phyloP scores from a whole-genome alignment of 148 eudicot genomes.

The Cornus florida region DNA sequence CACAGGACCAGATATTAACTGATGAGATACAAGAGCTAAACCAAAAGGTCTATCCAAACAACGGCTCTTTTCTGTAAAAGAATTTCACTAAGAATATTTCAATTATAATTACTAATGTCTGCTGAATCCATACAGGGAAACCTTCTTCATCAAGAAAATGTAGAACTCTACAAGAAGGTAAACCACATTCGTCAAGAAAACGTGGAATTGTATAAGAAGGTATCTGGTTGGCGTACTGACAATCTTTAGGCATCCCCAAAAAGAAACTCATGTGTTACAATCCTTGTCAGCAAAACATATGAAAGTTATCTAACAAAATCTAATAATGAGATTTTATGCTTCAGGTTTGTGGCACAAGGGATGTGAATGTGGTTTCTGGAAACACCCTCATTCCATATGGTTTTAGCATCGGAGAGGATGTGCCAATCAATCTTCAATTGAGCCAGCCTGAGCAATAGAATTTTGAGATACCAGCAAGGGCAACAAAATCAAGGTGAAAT shows the following conservation, averaged over 20 bases:
- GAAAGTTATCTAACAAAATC: background rate
- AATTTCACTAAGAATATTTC: background rate
- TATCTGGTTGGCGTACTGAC: slow-evolving; percentile 12
- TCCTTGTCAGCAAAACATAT: background rate
- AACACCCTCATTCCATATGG: slow-evolving; percentile 29
- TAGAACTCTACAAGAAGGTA: slow-evolving; percentile 75
- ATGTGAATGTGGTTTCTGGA: slow-evolving; percentile 21
- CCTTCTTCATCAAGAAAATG: slow-evolving; percentile 62
- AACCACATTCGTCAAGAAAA: slow-evolving; percentile 45
- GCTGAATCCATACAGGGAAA: slow-evolving; percentile 42
- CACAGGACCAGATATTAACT: slow-evolving; percentile 56
- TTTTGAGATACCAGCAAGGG: slow-evolving; percentile 7
- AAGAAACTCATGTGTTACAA: background rate
- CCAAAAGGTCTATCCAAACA: slow-evolving; percentile 42
- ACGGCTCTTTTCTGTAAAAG: background rate
- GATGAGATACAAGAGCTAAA: slow-evolving; percentile 66
- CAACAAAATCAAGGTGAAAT: slow-evolving; percentile 26
- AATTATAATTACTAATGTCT: background rate
- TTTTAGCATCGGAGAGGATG: slow-evolving; percentile 31
- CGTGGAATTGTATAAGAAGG: slow-evolving; percentile 45
- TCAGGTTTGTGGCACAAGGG: slow-evolving; percentile 46
- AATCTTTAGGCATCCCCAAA: background rate
- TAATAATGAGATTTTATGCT: background rate
- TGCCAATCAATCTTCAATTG: slow-evolving; percentile 38
- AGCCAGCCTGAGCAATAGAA: slow-evolving; percentile 37